Percentiles rank a stretch among this genome's conserved stretches.
Evolutionary conservation across 768 basidiomycete genomes (phyloP).

Genomic region (Clathrus columnatus): DNA sequence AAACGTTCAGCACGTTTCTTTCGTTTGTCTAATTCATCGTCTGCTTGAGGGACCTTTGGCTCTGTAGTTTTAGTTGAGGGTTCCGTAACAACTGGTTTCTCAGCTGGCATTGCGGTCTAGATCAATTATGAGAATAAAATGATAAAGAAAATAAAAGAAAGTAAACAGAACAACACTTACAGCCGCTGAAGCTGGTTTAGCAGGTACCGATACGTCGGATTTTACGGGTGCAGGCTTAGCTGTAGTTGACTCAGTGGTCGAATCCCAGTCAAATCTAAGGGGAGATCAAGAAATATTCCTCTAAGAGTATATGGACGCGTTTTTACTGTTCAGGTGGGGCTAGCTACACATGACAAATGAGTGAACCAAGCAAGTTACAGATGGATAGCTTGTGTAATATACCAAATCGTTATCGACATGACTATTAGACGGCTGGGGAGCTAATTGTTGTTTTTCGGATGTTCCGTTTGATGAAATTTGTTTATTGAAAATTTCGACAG

Average conservation of each 20-base stretch:
- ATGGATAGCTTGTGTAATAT: slow-evolving; percentile 2
- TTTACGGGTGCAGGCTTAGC: slow-evolving; percentile 12
- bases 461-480: slow-evolving; percentile 23
- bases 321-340: slow-evolving; percentile 25
- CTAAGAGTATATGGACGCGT: slow-evolving; percentile 7
- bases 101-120: neutral
- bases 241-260: slow-evolving; percentile 21
- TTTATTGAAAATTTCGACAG: slow-evolving; percentile 40
- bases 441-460: slow-evolving; percentile 14
- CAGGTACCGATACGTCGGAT: neutral
- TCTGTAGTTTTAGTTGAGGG: neutral
- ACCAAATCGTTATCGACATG: slow-evolving; percentile 23
- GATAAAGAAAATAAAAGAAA: too few species aligned
- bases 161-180: neutral
- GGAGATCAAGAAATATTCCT: neutral
- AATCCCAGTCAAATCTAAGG: slow-evolving; percentile 36
- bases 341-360: slow-evolving; percentile 15
- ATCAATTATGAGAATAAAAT: neutral
- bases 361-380: neutral
- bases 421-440: slow-evolving; percentile 10
- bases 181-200: neutral
- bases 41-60: neutral
- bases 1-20: slow-evolving; percentile 57
- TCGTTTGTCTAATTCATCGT: slow-evolving; percentile 13
- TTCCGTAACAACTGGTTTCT: neutral